Conservation (phyloP, 2,329 filamentous ascomycete genomes). For the Penicillium expansum region DNA sequence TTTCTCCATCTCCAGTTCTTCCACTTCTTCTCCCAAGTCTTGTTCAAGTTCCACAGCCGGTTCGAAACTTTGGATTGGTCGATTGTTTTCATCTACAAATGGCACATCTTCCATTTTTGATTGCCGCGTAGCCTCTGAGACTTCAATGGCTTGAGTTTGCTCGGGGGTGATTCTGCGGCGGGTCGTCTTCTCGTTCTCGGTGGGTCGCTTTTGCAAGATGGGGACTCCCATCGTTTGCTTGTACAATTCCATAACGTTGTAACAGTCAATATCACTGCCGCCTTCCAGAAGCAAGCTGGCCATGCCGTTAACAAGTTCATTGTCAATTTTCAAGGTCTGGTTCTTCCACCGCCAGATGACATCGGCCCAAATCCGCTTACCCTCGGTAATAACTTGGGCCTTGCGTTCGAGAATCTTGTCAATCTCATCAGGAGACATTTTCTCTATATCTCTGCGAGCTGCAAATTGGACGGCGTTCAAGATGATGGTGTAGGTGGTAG, state of each 20-base stretch:
- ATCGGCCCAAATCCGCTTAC: slow-evolving; percentile 75
- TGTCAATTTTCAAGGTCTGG: slow-evolving; percentile 70
- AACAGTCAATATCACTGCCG: slow-evolving; percentile 58
- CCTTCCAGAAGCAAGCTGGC: slow-evolving; percentile 71
- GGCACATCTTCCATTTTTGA: slow-evolving; percentile 27
- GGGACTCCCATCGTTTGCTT: slow-evolving; percentile 78
- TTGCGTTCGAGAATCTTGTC: slow-evolving; percentile 29
- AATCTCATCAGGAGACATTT: slow-evolving; percentile 31
- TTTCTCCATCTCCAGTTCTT: slow-evolving; percentile 21
- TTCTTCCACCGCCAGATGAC: slow-evolving; percentile 71
- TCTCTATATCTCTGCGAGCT: slow-evolving; percentile 32
- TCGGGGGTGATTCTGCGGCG: slow-evolving; percentile 4
- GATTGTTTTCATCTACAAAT: slow-evolving; percentile 30
- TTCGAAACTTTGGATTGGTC: slow-evolving; percentile 19
- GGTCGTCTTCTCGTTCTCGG: slow-evolving; percentile 10
- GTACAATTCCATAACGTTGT: slow-evolving; percentile 71
- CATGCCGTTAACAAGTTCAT: slow-evolving; percentile 77
- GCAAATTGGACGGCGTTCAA: slow-evolving; percentile 68
- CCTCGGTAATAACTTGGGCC: slow-evolving; percentile 58
- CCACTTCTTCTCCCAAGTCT: background rate
- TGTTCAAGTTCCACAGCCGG: slow-evolving; percentile 11
- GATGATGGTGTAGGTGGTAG: slow-evolving; percentile 76
- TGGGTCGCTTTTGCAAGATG: slow-evolving; percentile 30
- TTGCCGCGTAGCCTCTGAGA: background rate
- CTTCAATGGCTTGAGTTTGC: slow-evolving; percentile 5